A percentile compares a stretch with the other conserved stretches of the same genome.
These are phyloP conservation scores for Picochlorum sp. DNA, from an alignment of 139 green algal species.

Conservation along the genomic window DNA sequence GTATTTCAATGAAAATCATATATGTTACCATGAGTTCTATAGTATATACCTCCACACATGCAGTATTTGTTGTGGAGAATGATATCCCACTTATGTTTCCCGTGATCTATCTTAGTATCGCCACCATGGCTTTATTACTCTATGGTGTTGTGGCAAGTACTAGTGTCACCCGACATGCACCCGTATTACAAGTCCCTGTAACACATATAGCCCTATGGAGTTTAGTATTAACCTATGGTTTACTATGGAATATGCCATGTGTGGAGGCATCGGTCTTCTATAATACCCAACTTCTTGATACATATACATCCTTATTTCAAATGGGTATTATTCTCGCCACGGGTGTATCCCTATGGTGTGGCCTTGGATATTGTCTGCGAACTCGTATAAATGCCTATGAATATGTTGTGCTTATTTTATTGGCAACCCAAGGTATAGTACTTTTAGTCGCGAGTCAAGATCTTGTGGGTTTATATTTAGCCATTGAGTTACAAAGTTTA, in stretches of 20 bases:
- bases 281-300: conserved; percentile 40
- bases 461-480: conserved; percentile 55
- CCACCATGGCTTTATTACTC: conserved; percentile 31
- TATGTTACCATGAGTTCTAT: neutral
- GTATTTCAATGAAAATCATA: neutral
- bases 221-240: neutral
- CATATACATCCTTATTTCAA: conserved; percentile 37
- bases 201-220: neutral
- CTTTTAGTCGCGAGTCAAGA: conserved; percentile 45
- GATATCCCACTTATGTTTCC: conserved; percentile 40
- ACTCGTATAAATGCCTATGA: conserved; percentile 38
- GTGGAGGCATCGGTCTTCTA: conserved; percentile 25
- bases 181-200: conserved; percentile 10
- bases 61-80: conserved; percentile 45
- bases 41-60: neutral
- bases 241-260: neutral
- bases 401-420: conserved; percentile 31
- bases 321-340: conserved; percentile 20
- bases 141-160: conserved; percentile 41
- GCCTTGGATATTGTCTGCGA: conserved; percentile 26
- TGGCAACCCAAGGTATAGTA: conserved; percentile 45
- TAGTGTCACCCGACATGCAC: conserved; percentile 25
- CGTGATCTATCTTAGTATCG: conserved; percentile 35
- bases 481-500: conserved; percentile 53
- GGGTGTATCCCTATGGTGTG: conserved; percentile 34